phyloP scores from a whole-genome alignment of 2,329 filamentous ascomycete genomes.

The Calycina marina region DNA sequence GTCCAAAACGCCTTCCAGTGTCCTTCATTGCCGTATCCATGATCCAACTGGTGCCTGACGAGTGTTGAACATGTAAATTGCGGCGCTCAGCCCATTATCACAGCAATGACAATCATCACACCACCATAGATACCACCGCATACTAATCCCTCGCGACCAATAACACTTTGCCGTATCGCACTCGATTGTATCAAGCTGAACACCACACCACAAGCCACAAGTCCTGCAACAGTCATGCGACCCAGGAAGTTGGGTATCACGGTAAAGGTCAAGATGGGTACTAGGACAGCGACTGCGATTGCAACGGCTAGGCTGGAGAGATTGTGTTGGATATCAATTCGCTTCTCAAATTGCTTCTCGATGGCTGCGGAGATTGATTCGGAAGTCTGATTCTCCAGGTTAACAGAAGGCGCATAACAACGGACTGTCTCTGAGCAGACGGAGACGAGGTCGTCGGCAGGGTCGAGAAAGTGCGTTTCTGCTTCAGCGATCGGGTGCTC shows the following conservation, averaged over 20 bases:
- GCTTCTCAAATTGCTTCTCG: conserved; percentile 12
- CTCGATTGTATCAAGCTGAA: conserved; percentile 12
- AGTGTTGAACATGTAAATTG: no score
- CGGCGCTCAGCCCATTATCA: conserved; percentile 11
- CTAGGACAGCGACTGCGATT: conserved; percentile 36
- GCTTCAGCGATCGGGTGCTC: conserved; percentile 39
- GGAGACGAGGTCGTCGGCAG: conserved; percentile 19
- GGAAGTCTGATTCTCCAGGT: background rate
- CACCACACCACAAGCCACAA: conserved; percentile 33
- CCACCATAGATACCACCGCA: conserved; percentile 17
- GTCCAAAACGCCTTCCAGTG: no score
- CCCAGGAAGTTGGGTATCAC: conserved; percentile 41
- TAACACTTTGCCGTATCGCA: conserved; percentile 4
- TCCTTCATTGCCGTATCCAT: no score
- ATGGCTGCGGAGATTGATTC: background rate
- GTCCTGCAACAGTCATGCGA: conserved; percentile 39
- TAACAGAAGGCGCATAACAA: background rate
- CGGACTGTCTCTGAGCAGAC: conserved; percentile 9
- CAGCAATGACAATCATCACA: conserved; percentile 19
- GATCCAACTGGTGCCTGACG: no score
- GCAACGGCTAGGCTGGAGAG: conserved; percentile 27
- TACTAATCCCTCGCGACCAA: conserved; percentile 12
- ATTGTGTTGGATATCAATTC: conserved; percentile 12
- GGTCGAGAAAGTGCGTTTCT: conserved; percentile 29
- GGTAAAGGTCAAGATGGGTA: conserved; percentile 43